These are phyloP conservation scores for Nitzschia inconspicua DNA, from an alignment of 108 stramenopile species.

Conservation along the genomic window DNA sequence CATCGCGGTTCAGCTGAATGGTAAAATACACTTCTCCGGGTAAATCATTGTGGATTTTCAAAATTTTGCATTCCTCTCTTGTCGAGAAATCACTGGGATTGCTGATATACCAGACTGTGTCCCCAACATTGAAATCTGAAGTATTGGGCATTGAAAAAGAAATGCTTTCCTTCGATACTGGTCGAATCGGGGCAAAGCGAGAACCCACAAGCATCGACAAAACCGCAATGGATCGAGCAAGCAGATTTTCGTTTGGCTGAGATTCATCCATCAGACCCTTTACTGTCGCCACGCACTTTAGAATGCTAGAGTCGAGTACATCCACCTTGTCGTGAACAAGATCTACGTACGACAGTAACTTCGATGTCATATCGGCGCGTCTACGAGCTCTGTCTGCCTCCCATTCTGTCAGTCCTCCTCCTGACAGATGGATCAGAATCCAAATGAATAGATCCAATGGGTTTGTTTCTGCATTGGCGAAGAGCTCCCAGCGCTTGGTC, in stretches of 20 bases:
- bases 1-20: constrained; percentile 32
- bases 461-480: constrained; percentile 1
- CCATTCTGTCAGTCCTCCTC: neutral
- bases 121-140: constrained; percentile 39
- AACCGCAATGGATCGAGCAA: constrained; percentile 21
- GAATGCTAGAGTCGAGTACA: neutral
- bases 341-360: constrained; percentile 4
- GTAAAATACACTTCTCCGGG: constrained; percentile 70
- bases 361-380: constrained; percentile 7
- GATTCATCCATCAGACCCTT: neutral
- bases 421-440: constrained; percentile 32
- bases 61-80: constrained; percentile 36
- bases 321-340: too few relatives aligned
- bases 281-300: neutral
- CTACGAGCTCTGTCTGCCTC: constrained; percentile 16
- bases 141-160: neutral
- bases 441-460: constrained; percentile 31
- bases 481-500: constrained; percentile 11
- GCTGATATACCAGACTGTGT: constrained; percentile 60
- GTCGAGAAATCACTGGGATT: constrained; percentile 37
- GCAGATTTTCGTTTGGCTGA: neutral
- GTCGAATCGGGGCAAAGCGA: constrained; percentile 10
- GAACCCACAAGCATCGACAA: constrained; percentile 20
- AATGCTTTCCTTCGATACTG: neutral
- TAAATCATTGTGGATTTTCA: constrained; percentile 71